These are phyloP conservation scores for Heterobasidion annosum DNA, from an alignment of 1,284 basidiomycete species.

Conservation along the genomic window DNA sequence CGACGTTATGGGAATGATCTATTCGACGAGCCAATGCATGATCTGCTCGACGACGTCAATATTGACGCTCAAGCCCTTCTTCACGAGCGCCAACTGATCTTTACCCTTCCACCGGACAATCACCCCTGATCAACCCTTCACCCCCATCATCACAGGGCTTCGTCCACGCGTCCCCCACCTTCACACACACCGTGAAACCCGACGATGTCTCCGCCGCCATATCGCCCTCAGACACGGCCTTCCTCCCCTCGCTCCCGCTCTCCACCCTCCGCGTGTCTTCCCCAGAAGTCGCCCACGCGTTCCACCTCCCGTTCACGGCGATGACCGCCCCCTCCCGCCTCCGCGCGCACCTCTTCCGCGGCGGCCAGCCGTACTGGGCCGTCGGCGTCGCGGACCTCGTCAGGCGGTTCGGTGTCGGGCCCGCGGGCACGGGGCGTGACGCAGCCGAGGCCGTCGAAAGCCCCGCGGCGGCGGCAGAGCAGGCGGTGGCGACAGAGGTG, in stretches of 20 bases:
- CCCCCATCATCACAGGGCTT: constrained; percentile 44
- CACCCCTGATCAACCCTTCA: not conserved
- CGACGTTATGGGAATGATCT: no score
- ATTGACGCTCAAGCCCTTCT: no score
- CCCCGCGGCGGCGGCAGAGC: not conserved
- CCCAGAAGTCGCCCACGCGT: constrained; percentile 57
- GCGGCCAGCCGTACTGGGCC: constrained; percentile 48
- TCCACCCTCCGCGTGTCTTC: constrained; percentile 41
- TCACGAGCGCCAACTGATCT: no score
- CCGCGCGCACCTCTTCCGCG: constrained; percentile 45
- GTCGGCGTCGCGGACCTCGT: constrained; percentile 63
- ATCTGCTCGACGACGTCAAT: no score
- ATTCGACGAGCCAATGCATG: no score
- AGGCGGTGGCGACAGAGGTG: no score
- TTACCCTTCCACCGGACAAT: no score
- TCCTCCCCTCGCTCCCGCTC: constrained; percentile 54
- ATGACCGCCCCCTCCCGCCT: constrained; percentile 38
- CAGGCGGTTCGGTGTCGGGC: constrained; percentile 9
- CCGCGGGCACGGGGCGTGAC: constrained; percentile 11
- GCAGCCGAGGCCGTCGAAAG: not conserved
- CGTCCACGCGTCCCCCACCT: constrained; percentile 27
- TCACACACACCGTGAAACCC: not conserved
- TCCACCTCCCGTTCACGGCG: constrained; percentile 58
- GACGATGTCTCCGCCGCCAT: constrained; percentile 6
- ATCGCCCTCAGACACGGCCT: constrained; percentile 23